phyloP scores from a whole-genome alignment of 2,329 filamentous ascomycete genomes.

The Sodiomyces alkalinus region DNA sequence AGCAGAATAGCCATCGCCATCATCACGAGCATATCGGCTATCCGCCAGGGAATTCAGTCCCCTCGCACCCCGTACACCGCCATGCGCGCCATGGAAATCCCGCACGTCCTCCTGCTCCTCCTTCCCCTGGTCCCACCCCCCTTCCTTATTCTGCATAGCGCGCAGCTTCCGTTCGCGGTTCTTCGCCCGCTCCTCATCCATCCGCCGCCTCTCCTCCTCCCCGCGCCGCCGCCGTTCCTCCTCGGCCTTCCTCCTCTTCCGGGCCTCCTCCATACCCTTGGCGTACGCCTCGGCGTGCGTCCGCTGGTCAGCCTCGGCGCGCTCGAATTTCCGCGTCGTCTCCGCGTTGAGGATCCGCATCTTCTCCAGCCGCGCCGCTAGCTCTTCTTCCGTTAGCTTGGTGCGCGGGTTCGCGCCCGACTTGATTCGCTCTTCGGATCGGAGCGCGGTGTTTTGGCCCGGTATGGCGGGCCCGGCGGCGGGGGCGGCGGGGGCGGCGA shows the following conservation, averaged over 20 bases:
- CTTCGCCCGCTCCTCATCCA: conserved; percentile 44
- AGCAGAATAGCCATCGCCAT: conserved; percentile 13
- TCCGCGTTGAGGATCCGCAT: conserved; percentile 44
- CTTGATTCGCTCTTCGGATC: conserved; percentile 26
- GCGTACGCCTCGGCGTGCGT: conserved; percentile 39
- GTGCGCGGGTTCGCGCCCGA: conserved; percentile 44
- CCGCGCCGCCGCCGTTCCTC: conserved; percentile 33
- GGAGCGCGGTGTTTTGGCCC: conserved; percentile 16
- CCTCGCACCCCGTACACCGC: conserved; percentile 22
- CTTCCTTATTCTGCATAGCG: conserved; percentile 37
- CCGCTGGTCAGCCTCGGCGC: conserved; percentile 39
- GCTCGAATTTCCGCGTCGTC: conserved; percentile 42
- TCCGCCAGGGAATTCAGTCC: conserved; percentile 20
- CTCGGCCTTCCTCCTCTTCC: conserved; percentile 34
- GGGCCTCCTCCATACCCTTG: conserved; percentile 39
- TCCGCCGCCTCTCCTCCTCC: conserved; percentile 33
- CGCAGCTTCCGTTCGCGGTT: conserved; percentile 47
- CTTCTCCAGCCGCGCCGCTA: conserved; percentile 43
- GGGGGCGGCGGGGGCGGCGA: conserved; percentile 4
- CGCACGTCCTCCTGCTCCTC: conserved; percentile 23
- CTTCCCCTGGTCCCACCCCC: conserved; percentile 46
- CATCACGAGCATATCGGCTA: conserved; percentile 25
- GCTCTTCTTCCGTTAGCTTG: conserved; percentile 43
- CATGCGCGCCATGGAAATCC: conserved; percentile 26
- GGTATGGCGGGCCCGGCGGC: conserved; percentile 4